Evolutionary conservation across 768 basidiomycete species (phyloP).

Genomic region (Collybiopsis confluens): DNA sequence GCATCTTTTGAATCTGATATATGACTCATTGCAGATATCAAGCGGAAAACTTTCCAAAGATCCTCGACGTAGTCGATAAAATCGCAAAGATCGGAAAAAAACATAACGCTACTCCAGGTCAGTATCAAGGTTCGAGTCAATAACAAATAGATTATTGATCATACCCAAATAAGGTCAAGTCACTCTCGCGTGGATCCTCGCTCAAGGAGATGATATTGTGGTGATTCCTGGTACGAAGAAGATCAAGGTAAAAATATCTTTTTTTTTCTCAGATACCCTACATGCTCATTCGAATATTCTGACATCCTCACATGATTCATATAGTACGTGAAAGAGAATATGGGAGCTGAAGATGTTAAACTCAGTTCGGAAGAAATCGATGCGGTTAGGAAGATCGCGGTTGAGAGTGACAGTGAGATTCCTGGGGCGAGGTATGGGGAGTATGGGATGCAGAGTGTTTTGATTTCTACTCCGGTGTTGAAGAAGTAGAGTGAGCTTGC

Average conservation of each 20-base stretch:
- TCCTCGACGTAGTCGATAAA: conserved; percentile 37
- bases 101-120: conserved; percentile 37
- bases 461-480: background rate
- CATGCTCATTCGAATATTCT: background rate
- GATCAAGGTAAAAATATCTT: conserved; percentile 21
- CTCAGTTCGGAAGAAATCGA: conserved; percentile 33
- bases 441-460: background rate
- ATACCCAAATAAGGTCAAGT: too few relatives aligned
- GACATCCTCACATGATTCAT: conserved; percentile 9
- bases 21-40: conserved; percentile 22
- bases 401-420: conserved; percentile 11
- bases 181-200: conserved; percentile 45
- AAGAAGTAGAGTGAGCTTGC: background rate
- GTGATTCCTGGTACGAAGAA: conserved; percentile 41
- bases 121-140: too few relatives aligned
- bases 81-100: conserved; percentile 33
- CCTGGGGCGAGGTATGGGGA: conserved; percentile 3
- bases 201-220: conserved; percentile 38
- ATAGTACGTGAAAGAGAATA: conserved; percentile 42
- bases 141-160: too few relatives aligned
- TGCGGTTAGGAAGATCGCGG: conserved; percentile 31
- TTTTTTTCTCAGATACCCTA: background rate
- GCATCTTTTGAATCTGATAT: conserved; percentile 5
- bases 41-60: conserved; percentile 43
- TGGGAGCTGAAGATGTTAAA: conserved; percentile 27